Conservation (phyloP, 2,329 filamentous ascomycete genomes). For the Rutstroemia sp. region DNA sequence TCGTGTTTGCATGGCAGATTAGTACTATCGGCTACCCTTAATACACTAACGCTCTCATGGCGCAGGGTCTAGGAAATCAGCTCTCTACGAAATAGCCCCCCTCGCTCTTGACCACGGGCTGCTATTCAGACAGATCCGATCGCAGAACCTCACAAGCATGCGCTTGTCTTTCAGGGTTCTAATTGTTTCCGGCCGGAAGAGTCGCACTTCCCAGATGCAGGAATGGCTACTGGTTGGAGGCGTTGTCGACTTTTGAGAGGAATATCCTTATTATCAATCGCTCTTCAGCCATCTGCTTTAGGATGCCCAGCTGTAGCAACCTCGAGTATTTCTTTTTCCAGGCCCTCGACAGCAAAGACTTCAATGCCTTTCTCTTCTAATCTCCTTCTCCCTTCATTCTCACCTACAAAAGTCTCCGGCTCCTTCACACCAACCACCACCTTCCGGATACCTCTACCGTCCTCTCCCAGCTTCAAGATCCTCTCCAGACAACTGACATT, state of each 20-base stretch:
- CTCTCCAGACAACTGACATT: conserved; percentile 73
- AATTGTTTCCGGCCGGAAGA: no score
- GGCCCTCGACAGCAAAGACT: conserved; percentile 63
- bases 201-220: no score
- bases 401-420: conserved; percentile 80
- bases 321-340: conserved; percentile 73
- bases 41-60: no score
- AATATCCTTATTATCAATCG: background rate
- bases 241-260: background rate
- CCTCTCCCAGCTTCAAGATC: conserved; percentile 50
- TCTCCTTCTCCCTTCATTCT: conserved; percentile 66
- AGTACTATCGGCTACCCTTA: no score
- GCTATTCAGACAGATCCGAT: no score
- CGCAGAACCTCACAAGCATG: no score
- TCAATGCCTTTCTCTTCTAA: conserved; percentile 66
- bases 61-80: no score
- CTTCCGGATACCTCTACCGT: conserved; percentile 46
- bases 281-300: background rate
- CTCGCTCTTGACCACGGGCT: no score
- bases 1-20: no score
- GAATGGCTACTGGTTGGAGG: no score
- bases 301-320: conserved; percentile 78
- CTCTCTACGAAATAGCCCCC: no score
- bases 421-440: conserved; percentile 87
- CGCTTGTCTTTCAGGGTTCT: no score